A percentile compares a stretch with the other conserved stretches of the same genome.
Conservation (phyloP, 2,329 filamentous ascomycete species). For the Shiraia bambusicola region DNA sequence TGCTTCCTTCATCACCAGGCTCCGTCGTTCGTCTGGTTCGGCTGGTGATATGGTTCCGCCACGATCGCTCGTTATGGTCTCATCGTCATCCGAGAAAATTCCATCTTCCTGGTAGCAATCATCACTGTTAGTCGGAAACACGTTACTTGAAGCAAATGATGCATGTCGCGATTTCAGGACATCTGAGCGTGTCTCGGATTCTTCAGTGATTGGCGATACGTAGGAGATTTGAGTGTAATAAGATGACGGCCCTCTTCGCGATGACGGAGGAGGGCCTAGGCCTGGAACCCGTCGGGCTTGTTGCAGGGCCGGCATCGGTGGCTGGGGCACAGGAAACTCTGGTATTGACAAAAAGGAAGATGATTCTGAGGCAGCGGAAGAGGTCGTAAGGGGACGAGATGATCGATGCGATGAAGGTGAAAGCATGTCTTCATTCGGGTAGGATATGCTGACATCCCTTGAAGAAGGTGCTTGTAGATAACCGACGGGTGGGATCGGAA, state of each 20-base stretch:
- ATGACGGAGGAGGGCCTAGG: constrained; percentile 52
- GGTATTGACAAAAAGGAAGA: constrained; percentile 47
- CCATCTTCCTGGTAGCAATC: constrained; percentile 46
- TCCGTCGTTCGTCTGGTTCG: constrained; percentile 40
- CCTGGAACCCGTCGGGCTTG: constrained; percentile 43
- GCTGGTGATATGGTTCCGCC: constrained; percentile 31
- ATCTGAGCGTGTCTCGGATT: constrained; percentile 49
- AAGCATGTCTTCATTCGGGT: constrained; percentile 36
- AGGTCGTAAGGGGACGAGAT: constrained; percentile 41
- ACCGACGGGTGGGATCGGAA: constrained; percentile 13
- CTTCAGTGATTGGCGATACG: constrained; percentile 53
- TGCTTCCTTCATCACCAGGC: constrained; percentile 43
- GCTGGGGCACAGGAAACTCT: constrained; percentile 45
- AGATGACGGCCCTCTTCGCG: constrained; percentile 50
- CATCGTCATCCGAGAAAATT: constrained; percentile 42
- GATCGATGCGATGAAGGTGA: constrained; percentile 33
- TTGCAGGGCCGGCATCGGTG: constrained; percentile 38
- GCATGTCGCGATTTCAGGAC: constrained; percentile 44
- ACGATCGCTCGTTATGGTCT: constrained; percentile 38
- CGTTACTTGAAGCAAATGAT: constrained; percentile 53
- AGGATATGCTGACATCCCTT: constrained; percentile 25
- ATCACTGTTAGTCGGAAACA: constrained; percentile 47
- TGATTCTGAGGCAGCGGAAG: constrained; percentile 41
- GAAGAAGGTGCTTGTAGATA: constrained; percentile 24
- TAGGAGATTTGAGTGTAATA: constrained; percentile 53